Evolutionary conservation across 495 filamentous ascomycete species (phyloP).

Genomic region (Aspergillus kassunensis): DNA sequence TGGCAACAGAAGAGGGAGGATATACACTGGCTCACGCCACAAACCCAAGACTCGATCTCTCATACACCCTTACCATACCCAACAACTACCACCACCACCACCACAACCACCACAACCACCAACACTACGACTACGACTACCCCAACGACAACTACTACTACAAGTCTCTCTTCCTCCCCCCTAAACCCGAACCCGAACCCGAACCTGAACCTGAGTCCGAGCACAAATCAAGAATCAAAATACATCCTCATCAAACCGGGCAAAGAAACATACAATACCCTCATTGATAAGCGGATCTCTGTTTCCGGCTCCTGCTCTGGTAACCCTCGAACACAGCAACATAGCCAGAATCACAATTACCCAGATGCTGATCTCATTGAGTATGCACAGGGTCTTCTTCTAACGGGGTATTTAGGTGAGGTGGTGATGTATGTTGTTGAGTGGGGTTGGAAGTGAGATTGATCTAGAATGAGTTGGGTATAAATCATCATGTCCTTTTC

Average conservation of each 20-base stretch:
- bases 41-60: conserved; percentile 22
- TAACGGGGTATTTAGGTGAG: conserved; percentile 25
- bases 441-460: conserved; percentile 28
- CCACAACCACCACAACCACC: too few species aligned
- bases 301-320: conserved; percentile 24
- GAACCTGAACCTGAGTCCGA: background rate
- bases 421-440: conserved; percentile 34
- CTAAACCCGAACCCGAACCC: background rate
- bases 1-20: conserved; percentile 2
- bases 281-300: conserved; percentile 23
- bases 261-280: conserved; percentile 24
- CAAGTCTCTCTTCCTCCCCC: too few species aligned
- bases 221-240: too few species aligned
- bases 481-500: too few species aligned
- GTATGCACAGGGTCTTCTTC: conserved; percentile 29
- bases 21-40: conserved; percentile 23
- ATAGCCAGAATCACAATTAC: conserved; percentile 17
- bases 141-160: too few species aligned
- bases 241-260: conserved; percentile 30
- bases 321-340: background rate
- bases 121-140: too few species aligned
- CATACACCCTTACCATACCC: conserved; percentile 12
- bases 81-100: too few species aligned
- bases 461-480: too few species aligned
- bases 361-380: conserved; percentile 26